Percentiles rank a stretch among this genome's conserved stretches.
phyloP scores from a whole-genome alignment of 177 flowering plant species.

The Vitis hybrid region DNA sequence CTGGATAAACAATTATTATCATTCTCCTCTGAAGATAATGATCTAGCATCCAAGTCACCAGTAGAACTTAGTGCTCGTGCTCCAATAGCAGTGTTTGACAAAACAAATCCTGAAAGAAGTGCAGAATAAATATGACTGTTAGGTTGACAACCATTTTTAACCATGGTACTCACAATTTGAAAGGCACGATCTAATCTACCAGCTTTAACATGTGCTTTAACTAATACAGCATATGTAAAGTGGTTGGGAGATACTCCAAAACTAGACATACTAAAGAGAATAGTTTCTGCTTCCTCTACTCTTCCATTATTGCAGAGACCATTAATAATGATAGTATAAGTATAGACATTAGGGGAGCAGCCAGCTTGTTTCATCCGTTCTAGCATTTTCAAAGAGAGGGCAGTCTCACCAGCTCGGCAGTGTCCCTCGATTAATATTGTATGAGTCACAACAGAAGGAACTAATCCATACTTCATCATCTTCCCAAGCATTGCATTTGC shows the following conservation, averaged over 20 bases:
- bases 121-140: slow-evolving; percentile 8
- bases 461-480: slow-evolving; percentile 32
- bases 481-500: slow-evolving; percentile 28
- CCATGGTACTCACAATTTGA: slow-evolving; percentile 11
- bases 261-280: slow-evolving; percentile 18
- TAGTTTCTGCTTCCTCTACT: slow-evolving; percentile 27
- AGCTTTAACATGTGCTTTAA: slow-evolving; percentile 14
- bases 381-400: slow-evolving; percentile 12
- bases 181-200: slow-evolving; percentile 16
- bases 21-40: background rate
- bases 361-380: slow-evolving; percentile 28
- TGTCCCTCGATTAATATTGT: slow-evolving; percentile 29
- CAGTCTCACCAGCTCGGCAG: slow-evolving; percentile 19
- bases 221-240: slow-evolving; percentile 14
- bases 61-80: background rate
- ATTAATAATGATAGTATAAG: slow-evolving; percentile 24
- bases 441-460: slow-evolving; percentile 34
- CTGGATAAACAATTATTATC: background rate
- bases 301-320: slow-evolving; percentile 32
- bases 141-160: slow-evolving; percentile 15
- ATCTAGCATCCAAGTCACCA: background rate
- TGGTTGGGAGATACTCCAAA: slow-evolving; percentile 20
- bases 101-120: slow-evolving; percentile 11
- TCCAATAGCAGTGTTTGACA: slow-evolving; percentile 2
- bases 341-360: slow-evolving; percentile 32